phyloP scores from a whole-genome alignment of 257 asterid species.

The Salvia rosmarinus region DNA sequence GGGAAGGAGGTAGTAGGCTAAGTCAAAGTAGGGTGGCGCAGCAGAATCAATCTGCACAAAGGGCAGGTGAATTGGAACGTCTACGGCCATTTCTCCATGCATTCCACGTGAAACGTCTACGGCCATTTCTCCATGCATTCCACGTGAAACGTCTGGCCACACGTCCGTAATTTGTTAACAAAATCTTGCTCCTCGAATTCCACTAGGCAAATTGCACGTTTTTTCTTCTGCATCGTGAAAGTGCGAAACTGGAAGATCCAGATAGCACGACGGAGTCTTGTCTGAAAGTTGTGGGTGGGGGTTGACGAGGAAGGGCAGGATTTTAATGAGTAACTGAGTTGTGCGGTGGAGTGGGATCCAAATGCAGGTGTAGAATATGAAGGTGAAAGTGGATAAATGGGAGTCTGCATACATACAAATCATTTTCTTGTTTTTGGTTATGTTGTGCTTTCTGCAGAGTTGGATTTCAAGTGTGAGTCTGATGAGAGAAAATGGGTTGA shows the following conservation, averaged over 20 bases:
- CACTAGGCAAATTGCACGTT: slow-evolving; percentile 59
- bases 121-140: slow-evolving; percentile 65
- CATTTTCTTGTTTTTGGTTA: slow-evolving; percentile 32
- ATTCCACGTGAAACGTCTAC: slow-evolving; percentile 61
- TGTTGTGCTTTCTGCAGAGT: slow-evolving; percentile 6
- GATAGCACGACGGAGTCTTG: slow-evolving; percentile 23
- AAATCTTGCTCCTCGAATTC: slow-evolving; percentile 52
- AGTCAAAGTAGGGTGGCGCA: slow-evolving; percentile 26
- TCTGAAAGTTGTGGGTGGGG: slow-evolving; percentile 32
- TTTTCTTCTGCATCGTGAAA: slow-evolving; percentile 39
- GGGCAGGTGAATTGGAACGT: slow-evolving; percentile 70
- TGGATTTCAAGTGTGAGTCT: slow-evolving; percentile 16
- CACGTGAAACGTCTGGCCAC: slow-evolving; percentile 62
- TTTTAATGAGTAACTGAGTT: slow-evolving; percentile 22
- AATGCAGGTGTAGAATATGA: slow-evolving; percentile 42
- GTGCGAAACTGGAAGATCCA: slow-evolving; percentile 35
- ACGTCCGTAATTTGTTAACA: slow-evolving; percentile 54
- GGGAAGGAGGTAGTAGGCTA: neutral
- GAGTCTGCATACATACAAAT: slow-evolving; percentile 47
- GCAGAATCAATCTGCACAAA: slow-evolving; percentile 56
- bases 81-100: slow-evolving; percentile 62
- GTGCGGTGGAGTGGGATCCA: slow-evolving; percentile 44
- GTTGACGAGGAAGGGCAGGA: slow-evolving; percentile 33
- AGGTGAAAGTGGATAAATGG: slow-evolving; percentile 36
- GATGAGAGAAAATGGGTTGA: slow-evolving; percentile 4